Evolutionary conservation across 2,329 filamentous ascomycete species (phyloP).

Genomic region (Bimuria novae-zelandiae): DNA sequence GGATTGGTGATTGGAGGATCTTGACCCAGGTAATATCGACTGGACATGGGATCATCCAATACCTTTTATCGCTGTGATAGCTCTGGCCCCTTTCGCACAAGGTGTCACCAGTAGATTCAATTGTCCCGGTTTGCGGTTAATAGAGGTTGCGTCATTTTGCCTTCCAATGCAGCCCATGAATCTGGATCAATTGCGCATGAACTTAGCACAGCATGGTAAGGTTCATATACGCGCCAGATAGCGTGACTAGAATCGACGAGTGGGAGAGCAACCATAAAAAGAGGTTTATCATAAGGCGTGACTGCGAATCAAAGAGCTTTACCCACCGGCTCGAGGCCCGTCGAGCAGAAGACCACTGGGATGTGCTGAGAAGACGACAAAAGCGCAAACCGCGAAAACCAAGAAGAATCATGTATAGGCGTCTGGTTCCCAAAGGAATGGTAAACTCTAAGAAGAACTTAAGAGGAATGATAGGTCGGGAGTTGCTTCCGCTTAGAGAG

Average conservation of each 20-base stretch:
- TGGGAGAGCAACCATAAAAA: background rate
- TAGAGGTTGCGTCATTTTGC: background rate
- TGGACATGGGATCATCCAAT: background rate
- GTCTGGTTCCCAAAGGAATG: too few relatives aligned
- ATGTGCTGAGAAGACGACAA: too few relatives aligned
- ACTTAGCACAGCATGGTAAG: background rate
- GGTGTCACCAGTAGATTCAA: background rate
- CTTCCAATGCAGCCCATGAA: background rate
- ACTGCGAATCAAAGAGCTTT: background rate
- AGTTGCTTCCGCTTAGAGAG: too few relatives aligned
- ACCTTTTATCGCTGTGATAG: background rate
- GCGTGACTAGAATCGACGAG: background rate
- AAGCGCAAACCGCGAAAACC: too few relatives aligned
- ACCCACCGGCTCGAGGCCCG: background rate
- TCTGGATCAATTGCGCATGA: background rate
- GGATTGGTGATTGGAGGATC: background rate
- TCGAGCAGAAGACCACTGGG: too few relatives aligned
- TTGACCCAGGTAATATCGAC: background rate
- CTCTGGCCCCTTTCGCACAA: background rate
- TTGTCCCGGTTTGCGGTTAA: background rate
- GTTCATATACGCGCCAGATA: background rate
- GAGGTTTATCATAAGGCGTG: background rate
- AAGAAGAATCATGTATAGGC: too few relatives aligned
- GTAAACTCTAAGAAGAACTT: too few relatives aligned
- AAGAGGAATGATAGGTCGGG: too few relatives aligned